Conservation (phyloP, 352 stramenopile genomes). For the Globisporangium echinulatum region DNA sequence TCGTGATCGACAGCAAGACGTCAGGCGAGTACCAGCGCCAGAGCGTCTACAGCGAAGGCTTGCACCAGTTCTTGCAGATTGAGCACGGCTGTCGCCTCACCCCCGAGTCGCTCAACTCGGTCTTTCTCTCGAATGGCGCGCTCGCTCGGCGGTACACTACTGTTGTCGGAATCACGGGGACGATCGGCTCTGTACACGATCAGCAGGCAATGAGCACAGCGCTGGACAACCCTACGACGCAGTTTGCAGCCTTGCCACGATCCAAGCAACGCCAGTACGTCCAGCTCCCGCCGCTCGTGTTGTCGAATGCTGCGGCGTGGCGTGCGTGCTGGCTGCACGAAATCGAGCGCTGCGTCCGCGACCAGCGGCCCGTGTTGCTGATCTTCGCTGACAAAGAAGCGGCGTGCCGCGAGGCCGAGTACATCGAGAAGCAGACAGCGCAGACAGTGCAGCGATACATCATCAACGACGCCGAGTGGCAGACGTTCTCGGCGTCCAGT, state of each 20-base stretch:
- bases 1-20: conserved; percentile 3
- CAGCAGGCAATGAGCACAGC: not conserved
- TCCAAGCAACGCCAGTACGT: conserved; percentile 1
- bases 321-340: not conserved
- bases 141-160: not conserved
- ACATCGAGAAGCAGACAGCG: not conserved
- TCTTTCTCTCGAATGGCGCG: conserved; percentile 2
- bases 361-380: not conserved
- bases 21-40: not conserved
- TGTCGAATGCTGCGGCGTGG: not conserved
- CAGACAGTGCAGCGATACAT: not conserved
- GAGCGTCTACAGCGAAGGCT: not conserved
- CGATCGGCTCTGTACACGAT: not conserved
- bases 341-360: not conserved
- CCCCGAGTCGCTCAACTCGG: conserved; percentile 2
- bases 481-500: conserved; percentile 2
- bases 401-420: not conserved
- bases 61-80: conserved; percentile 1
- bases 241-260: not conserved
- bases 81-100: not conserved
- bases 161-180: not conserved
- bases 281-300: not conserved
- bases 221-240: not conserved
- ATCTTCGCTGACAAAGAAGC: not conserved
- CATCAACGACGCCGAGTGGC: not conserved